Evolutionary conservation across 306 rosid genomes (phyloP).

Genomic region (Hippophae rhamnoides): DNA sequence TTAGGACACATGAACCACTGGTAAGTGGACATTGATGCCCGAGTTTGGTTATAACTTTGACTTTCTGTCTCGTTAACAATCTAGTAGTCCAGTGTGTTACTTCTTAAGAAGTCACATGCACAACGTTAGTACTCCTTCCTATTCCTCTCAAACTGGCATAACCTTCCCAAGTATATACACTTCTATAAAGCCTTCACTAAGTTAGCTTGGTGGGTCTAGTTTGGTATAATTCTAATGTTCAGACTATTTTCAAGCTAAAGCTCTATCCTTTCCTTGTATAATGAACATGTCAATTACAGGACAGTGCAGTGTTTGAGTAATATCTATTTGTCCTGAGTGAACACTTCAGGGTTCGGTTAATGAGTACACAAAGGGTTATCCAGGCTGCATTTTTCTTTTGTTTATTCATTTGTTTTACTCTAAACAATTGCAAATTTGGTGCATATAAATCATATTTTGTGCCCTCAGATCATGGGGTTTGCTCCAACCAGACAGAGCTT

Average conservation of each 20-base stretch:
- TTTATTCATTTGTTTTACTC: neutral
- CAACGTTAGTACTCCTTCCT: neutral
- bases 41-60: too few relatives aligned
- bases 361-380: too few relatives aligned
- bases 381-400: neutral
- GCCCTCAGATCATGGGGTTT: slow-evolving; percentile 24
- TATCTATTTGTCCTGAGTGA: neutral
- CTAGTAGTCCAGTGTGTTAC: neutral
- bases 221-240: too few relatives aligned
- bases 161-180: too few relatives aligned
- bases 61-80: neutral
- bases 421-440: neutral
- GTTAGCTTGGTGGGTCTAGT: too few relatives aligned
- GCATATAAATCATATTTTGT: neutral
- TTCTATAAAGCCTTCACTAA: too few relatives aligned
- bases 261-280: too few relatives aligned
- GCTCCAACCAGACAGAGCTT: slow-evolving; percentile 38
- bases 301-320: neutral
- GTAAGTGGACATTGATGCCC: too few relatives aligned
- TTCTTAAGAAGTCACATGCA: neutral
- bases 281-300: too few relatives aligned
- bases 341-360: too few relatives aligned
- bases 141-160: neutral
- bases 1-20: too few relatives aligned
- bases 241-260: too few relatives aligned